Conservation (phyloP, 2,329 filamentous ascomycete species). For the Fonsecaea erecta region DNA sequence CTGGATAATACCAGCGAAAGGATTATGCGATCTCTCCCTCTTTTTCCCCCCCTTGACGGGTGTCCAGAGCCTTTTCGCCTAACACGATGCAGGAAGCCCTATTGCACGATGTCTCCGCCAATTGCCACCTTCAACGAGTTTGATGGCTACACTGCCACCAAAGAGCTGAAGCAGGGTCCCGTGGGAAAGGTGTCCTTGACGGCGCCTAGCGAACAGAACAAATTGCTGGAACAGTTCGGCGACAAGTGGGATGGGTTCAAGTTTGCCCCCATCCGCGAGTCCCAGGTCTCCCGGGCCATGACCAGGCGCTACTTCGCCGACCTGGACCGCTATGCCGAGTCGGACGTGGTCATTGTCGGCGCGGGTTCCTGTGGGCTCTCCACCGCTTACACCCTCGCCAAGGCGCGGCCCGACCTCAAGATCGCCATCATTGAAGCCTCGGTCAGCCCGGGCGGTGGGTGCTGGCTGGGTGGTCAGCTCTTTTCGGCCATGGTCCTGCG, state of each 20-base stretch:
- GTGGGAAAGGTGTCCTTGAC: conserved; percentile 47
- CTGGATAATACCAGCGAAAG: conserved; percentile 99
- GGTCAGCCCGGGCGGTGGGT: conserved; percentile 81
- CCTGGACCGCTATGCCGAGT: conserved; percentile 86
- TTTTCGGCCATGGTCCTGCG: conserved; percentile 96
- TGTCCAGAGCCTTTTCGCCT: conserved; percentile 31
- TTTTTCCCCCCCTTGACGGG: conserved; percentile 33
- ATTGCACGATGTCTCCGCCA: conserved; percentile 76
- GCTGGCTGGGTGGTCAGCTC: conserved; percentile 91
- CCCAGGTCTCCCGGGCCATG: conserved; percentile 91
- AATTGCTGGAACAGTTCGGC: conserved; percentile 67
- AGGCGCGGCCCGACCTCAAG: conserved; percentile 83
- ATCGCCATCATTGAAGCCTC: conserved; percentile 89
- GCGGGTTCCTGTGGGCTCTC: conserved; percentile 87
- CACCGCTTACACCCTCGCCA: conserved; percentile 81
- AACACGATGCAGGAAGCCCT: conserved; percentile 38
- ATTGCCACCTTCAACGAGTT: conserved; percentile 64
- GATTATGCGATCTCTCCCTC: conserved; percentile 80
- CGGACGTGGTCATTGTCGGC: conserved; percentile 90
- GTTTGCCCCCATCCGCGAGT: conserved; percentile 87
- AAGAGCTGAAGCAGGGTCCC: conserved; percentile 42
- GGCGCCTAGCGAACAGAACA: conserved; percentile 46
- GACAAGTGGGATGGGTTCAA: conserved; percentile 80
- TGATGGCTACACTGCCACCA: conserved; percentile 37
- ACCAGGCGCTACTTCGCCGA: conserved; percentile 90